Base-by-base conservation (phyloP, 2,329 filamentous ascomycete genomes). In the Hymenoscyphus fructigenus region DNA sequence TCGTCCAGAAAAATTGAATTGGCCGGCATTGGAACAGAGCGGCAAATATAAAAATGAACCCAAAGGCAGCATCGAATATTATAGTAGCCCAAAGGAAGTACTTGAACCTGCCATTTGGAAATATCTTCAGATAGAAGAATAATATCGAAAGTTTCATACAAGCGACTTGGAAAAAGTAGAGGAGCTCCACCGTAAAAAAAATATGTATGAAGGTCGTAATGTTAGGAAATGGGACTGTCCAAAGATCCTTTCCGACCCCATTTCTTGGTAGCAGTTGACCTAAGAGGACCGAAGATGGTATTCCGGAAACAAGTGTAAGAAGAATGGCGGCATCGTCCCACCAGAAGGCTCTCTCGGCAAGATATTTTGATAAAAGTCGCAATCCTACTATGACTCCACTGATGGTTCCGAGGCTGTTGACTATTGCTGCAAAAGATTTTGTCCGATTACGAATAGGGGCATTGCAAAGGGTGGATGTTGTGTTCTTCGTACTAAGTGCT, bases 111-210 rank as follows among this genome's bases (percentile, higher is more conserved):
- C 58, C 12, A 0, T 74, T 69, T 0, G 82, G 81, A 67, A 87
- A 87, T 63, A 87, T 82, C 60, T 82, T 80, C 9, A 83, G 74
- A 68, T 85, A 86, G 71, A 86, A 85, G 41, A 57, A 61, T 5
- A 60, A 36, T 26, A 64, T 32, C 3, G 62, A 57, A 17, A 57
- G 17, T 34, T 64, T 64, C 23, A 50, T 64, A 14, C 47, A 23
- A 12, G 44, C 34, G 10, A 61, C 41, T 15, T 59, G 32, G 44
- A 36, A 32, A 12, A 50, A 57, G 36, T 64, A 64, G 7, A 64
- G 58, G 20, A 61, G 23, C 36, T 64, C 62, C 34, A 58, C 20
- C 14, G 60, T 36, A 23, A 58, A 64, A 28, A 64, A 64, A 12
- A 57, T 47, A 23, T 57, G 32, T 28, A 53, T 36, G 23, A 61